These are phyloP conservation scores for Phaeosphaeria sp. DNA, from an alignment of 2,329 filamentous ascomycete genomes.

Conservation along the genomic window DNA sequence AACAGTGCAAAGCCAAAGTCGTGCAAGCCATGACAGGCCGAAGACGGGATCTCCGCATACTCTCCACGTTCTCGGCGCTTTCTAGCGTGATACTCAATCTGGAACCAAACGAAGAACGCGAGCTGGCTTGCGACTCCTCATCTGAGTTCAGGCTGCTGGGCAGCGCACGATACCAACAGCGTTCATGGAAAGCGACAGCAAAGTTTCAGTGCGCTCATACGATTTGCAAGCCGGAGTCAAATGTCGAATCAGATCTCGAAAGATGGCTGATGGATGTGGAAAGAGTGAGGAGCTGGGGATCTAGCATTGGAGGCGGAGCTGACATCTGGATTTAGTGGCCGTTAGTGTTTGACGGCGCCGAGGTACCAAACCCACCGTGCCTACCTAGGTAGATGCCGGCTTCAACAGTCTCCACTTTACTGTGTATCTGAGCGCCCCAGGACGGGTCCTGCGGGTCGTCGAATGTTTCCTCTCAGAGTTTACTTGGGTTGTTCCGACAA, in stretches of 20 bases:
- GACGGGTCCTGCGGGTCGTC: too few species aligned
- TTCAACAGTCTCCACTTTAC: background rate
- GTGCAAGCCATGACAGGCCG: background rate
- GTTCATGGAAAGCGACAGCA: background rate
- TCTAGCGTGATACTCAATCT: background rate
- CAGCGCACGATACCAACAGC: background rate
- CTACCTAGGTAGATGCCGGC: background rate
- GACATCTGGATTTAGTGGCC: background rate
- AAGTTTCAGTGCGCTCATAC: background rate
- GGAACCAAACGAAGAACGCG: background rate
- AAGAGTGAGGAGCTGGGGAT: background rate
- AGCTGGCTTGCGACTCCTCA: background rate
- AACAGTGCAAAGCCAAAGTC: background rate
- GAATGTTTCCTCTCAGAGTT: too few species aligned
- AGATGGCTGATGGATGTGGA: background rate
- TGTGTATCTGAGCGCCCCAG: too few species aligned
- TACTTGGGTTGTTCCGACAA: too few species aligned
- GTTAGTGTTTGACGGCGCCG: background rate
- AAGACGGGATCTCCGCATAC: background rate
- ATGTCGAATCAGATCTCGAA: background rate
- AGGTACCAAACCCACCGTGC: background rate
- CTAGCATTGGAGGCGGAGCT: background rate
- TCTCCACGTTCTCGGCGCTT: background rate
- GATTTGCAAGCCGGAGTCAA: background rate
- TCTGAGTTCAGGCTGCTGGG: background rate